Base-by-base conservation (phyloP, 345 rosid species). In the Populus ilicifolia region DNA sequence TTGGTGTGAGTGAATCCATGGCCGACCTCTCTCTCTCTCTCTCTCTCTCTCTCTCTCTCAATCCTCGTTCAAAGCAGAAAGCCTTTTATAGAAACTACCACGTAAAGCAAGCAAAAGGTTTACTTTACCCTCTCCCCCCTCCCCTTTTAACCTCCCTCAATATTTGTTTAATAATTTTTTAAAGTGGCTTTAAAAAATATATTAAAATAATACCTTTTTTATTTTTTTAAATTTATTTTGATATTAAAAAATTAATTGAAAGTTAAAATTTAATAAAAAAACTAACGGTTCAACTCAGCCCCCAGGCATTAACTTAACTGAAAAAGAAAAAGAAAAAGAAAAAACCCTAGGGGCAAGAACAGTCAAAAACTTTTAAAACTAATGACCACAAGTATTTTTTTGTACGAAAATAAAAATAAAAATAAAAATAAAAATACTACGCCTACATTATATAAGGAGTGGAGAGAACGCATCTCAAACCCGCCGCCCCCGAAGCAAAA, bases 1-100 rank as follows among this genome's bases (percentile, higher is more conserved):
- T 1, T 27, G 36, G 76, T 65, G 79, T 39, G 73, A 70, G 79
- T 75, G 79, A 70, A 65, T 70, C 50, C 67, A 8, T 23, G 56
- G n/a, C 64, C 2, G 0, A 27, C n/a, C n/a, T 33, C 56, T 43
- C 46, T 10, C 2, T 7, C 5, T 30, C 16, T 64, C 4, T 64
- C 10, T 30, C 5, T 30, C 6, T 64, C 4, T 64, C 10, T 30
- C 5, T 65, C 16, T 64, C 4, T 64, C 12, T 30, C 2, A 6
- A 17, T 33, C 11, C 41, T 30, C 38, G 21, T 65, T 27, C 8
- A 36, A 71, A 41, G 17, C 10, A 2, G 20, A 41, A 13, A 35
- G 27, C 72, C 63, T 18, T 36, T 59, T 56, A 25, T 43, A 30
- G 77, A 63, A 72, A 21, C n/a, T 70, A 39, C 66, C 74, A 13